phyloP scores from a whole-genome alignment of 208 protist species.

The Acanthamoeba rhysodes region DNA sequence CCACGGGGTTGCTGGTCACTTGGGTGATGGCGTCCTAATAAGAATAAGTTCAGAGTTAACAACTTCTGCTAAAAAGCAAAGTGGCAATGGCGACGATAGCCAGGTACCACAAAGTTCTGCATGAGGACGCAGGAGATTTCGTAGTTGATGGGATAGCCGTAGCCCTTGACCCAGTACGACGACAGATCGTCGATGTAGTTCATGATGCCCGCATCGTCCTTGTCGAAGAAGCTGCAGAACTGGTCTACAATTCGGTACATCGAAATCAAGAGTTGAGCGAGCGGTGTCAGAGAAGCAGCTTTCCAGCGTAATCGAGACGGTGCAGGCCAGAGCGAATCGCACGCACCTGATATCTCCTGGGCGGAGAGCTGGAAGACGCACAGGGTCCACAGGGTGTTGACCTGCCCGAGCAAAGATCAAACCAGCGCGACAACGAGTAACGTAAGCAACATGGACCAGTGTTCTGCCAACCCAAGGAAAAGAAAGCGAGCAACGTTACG shows the following conservation, averaged over 20 bases:
- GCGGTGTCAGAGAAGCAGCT: background rate
- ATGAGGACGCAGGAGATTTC: conserved; percentile 49
- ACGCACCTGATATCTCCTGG: conserved; percentile 17
- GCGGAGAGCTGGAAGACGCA: conserved; percentile 38
- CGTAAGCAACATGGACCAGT: background rate
- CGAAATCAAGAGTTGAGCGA: background rate
- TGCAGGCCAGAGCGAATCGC: background rate
- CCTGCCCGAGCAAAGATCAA: background rate
- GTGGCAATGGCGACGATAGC: background rate
- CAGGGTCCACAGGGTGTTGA: conserved; percentile 19
- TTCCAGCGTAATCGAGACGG: no score
- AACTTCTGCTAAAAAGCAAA: background rate
- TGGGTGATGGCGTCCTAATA: background rate
- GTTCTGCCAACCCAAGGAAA: background rate
- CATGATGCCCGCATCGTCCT: background rate
- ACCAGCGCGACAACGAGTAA: no score
- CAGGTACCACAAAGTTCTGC: conserved; percentile 31
- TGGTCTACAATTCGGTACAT: background rate
- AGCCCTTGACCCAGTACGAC: conserved; percentile 45
- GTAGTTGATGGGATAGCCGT: conserved; percentile 62
- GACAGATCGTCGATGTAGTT: conserved; percentile 37
- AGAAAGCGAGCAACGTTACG: background rate
- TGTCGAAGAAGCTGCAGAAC: conserved; percentile 43
- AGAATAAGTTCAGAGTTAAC: no score
- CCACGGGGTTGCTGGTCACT: background rate